A percentile compares a stretch with the other conserved stretches of the same genome.
Evolutionary conservation across 257 asterid species (phyloP).

Genomic region (Solanum appendiculatum): DNA sequence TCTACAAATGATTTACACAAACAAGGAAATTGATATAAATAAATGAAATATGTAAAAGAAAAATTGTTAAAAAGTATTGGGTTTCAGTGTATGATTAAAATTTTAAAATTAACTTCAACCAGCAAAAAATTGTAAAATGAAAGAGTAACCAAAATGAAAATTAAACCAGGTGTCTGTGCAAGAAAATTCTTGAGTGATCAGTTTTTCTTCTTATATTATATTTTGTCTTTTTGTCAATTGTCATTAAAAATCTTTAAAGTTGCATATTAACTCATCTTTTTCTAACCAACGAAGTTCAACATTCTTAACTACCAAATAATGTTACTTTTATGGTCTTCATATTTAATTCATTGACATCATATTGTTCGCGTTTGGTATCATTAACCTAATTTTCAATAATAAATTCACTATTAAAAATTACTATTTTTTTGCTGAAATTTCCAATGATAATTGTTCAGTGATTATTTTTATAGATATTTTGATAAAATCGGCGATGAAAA

Average conservation of each 20-base stretch:
- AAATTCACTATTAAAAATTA: not conserved
- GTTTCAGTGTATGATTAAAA: not conserved
- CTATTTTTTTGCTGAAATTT: too few species aligned
- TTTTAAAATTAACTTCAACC: not conserved
- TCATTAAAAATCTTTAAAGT: not conserved
- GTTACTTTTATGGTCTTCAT: not conserved
- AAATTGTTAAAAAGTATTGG: not conserved
- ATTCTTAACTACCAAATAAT: not conserved
- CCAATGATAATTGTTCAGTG: rapidly evolving
- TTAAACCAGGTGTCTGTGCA: not conserved
- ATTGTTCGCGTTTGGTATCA: not conserved
- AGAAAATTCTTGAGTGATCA: not conserved
- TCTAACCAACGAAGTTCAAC: not conserved
- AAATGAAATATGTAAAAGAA: too few species aligned
- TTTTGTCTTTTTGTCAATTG: not conserved
- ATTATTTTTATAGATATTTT: too few species aligned
- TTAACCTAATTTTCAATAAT: not conserved
- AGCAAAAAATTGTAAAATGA: not conserved
- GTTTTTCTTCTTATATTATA: not conserved
- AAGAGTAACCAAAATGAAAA: too few species aligned
- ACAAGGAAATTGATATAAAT: too few species aligned
- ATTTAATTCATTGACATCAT: not conserved
- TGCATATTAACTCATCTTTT: not conserved
- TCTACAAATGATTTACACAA: too few species aligned
- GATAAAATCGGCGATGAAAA: not conserved